Base-by-base conservation (phyloP, 2,329 filamentous ascomycete genomes). In the Penicillium sp. region DNA sequence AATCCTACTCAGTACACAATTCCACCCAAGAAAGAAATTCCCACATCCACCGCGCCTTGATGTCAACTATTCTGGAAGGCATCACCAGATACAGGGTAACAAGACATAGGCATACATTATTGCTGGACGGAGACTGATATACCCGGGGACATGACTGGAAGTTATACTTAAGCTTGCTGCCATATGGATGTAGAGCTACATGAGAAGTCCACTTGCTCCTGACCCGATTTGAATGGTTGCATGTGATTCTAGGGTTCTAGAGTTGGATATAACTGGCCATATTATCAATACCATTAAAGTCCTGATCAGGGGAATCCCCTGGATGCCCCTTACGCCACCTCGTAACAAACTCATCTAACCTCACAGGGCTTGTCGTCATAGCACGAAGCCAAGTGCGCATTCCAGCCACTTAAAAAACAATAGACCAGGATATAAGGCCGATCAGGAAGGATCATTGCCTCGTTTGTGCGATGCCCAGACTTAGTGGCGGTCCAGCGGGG, bases 361-460 rank as follows among this genome's bases (percentile, higher is more conserved):
- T 57, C 24, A 41, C 9, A 21, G 10, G 13, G 5, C 52, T 16
- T 5, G 21, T 50, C 43, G 37, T 27, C 45, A 57, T 27, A 16
- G n/a, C 19, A 13, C 14, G 16, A 37, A 41, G 21, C 24, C 24
- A 37, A 24, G 43, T n/a, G 14, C 22, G 5, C 6, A 11, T 10
- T 8, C 26, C 37, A 59, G 39, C 61, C 61, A 63, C 27, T 55
- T 39, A 60, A 52, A 50, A 26, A 22, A 33, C 6, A 33, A 33
- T 33, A 21, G 27, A 35, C 26, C 5, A 35, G 50, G 43, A 27
- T 22, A 21, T 9, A 31, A 26, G 35, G 56, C 24, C 26, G 57
- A 60, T 59, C 56, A 19, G 29, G 55, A 52, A 52, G 48, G 54
- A 60, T 59, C 61, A 55, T 63, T 63, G 52, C 59, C 56, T 33